phyloP scores from a whole-genome alignment of 495 filamentous ascomycete species.

The Penicillium subrubescens region DNA sequence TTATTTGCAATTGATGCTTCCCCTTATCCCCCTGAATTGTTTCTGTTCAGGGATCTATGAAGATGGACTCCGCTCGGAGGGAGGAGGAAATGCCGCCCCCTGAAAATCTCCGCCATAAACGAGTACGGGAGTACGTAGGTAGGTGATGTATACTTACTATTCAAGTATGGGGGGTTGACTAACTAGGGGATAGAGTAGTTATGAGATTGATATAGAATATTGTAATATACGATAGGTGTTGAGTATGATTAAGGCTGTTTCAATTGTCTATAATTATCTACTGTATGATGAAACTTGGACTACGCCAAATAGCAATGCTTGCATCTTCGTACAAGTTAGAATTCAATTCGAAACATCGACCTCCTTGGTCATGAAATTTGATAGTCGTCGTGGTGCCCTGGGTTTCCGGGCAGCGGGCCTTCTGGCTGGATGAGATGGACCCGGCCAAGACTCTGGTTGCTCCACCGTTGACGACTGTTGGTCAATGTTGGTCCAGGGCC shows the following conservation, averaged over 20 bases:
- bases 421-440: constrained; percentile 18
- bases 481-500: constrained; percentile 4
- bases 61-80: background rate
- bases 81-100: constrained; percentile 25
- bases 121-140: constrained; percentile 15
- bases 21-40: background rate
- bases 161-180: too few species aligned
- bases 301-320: background rate
- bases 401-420: constrained; percentile 14
- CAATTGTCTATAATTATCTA: background rate
- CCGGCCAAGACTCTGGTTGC: constrained; percentile 24
- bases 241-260: too few species aligned
- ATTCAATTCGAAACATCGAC: constrained; percentile 17
- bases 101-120: constrained; percentile 31
- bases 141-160: background rate
- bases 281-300: background rate
- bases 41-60: background rate
- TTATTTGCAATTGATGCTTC: background rate
- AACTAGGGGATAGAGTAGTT: background rate
- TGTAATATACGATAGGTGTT: too few species aligned
- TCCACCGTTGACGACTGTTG: constrained; percentile 34
- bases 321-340: background rate
- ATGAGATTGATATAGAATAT: background rate
- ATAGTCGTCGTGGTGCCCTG: constrained; percentile 10
- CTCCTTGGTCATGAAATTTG: background rate